Conservation (phyloP, 306 rosid species). For the Lagenaria siceraria region DNA sequence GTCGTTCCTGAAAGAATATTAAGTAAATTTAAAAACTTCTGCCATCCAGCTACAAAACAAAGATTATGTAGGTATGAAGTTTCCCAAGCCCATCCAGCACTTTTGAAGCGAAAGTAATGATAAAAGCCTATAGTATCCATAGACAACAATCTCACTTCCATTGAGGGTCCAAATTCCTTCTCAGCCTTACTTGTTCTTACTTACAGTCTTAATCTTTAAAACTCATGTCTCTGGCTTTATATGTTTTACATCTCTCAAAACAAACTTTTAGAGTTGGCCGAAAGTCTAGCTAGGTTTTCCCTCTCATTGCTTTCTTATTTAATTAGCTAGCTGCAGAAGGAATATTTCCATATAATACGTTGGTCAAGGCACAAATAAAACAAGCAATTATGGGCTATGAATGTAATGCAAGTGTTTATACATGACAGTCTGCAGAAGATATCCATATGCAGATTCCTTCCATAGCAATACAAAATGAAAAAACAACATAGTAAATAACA, state of each 20-base stretch:
- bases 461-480: too few relatives aligned
- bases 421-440: not conserved
- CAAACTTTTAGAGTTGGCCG: not conserved
- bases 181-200: not conserved
- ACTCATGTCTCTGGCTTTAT: not conserved
- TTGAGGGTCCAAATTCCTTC: not conserved
- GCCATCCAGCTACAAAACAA: not conserved
- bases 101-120: not conserved
- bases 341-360: not conserved
- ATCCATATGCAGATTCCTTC: not conserved
- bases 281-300: not conserved
- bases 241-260: not conserved
- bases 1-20: slow-evolving; percentile 65
- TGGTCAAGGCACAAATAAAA: not conserved
- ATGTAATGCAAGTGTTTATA: not conserved
- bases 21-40: slow-evolving; percentile 9
- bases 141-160: not conserved
- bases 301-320: not conserved
- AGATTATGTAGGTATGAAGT: not conserved
- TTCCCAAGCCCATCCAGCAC: not conserved
- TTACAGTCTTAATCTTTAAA: not conserved
- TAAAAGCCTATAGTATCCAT: not conserved
- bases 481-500: too few relatives aligned
- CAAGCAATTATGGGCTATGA: not conserved
- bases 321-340: not conserved